Percentiles rank a stretch among this genome's conserved stretches.
Conservation (phyloP, 202 grass and related monocot species). For the Zoysia matrella region DNA sequence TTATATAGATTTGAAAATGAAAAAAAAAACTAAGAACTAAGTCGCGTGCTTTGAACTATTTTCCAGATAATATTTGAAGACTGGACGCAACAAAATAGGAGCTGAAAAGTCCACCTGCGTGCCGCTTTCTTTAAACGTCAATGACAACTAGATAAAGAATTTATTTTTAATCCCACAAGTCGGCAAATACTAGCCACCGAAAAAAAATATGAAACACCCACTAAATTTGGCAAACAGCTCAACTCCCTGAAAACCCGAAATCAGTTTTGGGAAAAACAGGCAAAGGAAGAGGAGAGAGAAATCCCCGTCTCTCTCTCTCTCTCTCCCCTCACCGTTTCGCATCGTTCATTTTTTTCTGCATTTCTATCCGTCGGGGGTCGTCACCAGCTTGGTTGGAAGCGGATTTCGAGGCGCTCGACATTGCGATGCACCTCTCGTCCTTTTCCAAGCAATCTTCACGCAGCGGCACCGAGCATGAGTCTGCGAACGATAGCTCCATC, state of each 20-base stretch:
- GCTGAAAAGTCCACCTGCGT: too few species aligned
- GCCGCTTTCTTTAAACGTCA: too few species aligned
- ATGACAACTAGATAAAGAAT: too few species aligned
- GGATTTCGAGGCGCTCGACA: not conserved
- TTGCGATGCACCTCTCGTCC: conserved; percentile 61
- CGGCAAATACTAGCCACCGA: too few species aligned
- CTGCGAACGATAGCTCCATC: conserved; percentile 36
- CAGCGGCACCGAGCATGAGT: conserved; percentile 24
- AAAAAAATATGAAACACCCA: too few species aligned
- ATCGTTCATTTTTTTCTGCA: not conserved
- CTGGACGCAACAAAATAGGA: too few species aligned
- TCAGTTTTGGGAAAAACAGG: conserved; percentile 45
- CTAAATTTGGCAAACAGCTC: conserved; percentile 35
- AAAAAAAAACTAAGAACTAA: too few species aligned
- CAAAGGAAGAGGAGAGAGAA: conserved; percentile 58
- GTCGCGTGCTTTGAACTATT: too few species aligned
- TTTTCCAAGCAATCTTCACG: conserved; percentile 46
- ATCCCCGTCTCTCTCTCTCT: conserved; percentile 28
- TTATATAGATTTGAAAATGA: too few species aligned
- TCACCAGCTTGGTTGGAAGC: not conserved
- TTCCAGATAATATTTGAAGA: too few species aligned
- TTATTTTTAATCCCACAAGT: too few species aligned
- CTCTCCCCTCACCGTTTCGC: not conserved
- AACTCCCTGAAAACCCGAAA: conserved; percentile 1
- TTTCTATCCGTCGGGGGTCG: not conserved